Conservation (phyloP, 176 grass and related monocot genomes). For the Rhynchospora tenuis region DNA sequence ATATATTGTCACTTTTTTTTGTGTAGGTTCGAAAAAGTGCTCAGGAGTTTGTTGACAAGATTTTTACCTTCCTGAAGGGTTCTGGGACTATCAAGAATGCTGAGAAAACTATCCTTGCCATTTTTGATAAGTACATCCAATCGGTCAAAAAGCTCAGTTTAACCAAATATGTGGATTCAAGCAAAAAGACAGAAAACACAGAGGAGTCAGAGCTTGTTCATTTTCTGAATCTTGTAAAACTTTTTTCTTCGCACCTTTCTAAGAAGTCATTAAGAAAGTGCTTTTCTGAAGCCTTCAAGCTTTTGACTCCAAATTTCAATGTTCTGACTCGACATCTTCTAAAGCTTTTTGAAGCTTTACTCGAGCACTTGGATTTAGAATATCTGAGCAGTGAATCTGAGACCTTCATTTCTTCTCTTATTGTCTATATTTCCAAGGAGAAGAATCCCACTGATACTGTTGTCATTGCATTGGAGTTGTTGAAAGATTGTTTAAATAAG, state of each 20-base stretch:
- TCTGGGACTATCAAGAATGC: slow-evolving; percentile 49
- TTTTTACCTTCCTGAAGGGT: slow-evolving; percentile 48
- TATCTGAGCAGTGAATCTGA: slow-evolving; percentile 47
- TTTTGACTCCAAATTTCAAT: slow-evolving; percentile 43
- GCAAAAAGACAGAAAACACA: slow-evolving; percentile 18
- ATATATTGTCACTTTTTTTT: background rate
- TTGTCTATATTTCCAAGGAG: slow-evolving; percentile 54
- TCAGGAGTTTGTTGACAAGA: slow-evolving; percentile 55
- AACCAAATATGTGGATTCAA: slow-evolving; percentile 29
- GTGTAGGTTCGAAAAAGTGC: slow-evolving; percentile 78
- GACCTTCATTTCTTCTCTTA: slow-evolving; percentile 44
- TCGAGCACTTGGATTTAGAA: slow-evolving; percentile 49
- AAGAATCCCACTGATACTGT: slow-evolving; percentile 71
- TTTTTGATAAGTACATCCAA: slow-evolving; percentile 71
- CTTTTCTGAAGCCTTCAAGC: slow-evolving; percentile 51
- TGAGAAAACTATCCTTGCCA: slow-evolving; percentile 37
- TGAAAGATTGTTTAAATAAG: slow-evolving; percentile 61
- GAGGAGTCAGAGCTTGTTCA: slow-evolving; percentile 42
- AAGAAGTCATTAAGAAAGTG: slow-evolving; percentile 59
- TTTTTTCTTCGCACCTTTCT: slow-evolving; percentile 46
- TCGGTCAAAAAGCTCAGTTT: slow-evolving; percentile 20
- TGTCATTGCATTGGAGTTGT: slow-evolving; percentile 41
- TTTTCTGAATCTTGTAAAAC: slow-evolving; percentile 50
- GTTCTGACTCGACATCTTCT: slow-evolving; percentile 55
- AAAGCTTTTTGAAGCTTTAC: slow-evolving; percentile 47